phyloP scores from a whole-genome alignment of 306 rosid species.

The Acacia confusa region DNA sequence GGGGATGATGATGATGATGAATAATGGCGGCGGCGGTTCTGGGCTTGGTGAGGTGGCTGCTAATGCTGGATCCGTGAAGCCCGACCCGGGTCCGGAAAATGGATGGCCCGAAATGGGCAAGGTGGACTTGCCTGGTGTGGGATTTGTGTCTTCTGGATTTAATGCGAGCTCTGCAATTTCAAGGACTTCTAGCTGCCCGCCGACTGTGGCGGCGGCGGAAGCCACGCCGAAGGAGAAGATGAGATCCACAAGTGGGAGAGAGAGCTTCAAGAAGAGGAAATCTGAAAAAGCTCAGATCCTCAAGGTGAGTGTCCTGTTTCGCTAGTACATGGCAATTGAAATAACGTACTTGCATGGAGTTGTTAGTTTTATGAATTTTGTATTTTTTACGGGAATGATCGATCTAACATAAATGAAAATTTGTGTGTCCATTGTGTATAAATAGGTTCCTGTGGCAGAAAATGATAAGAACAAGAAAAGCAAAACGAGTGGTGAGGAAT shows the following conservation, averaged over 20 bases:
- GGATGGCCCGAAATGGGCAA: slow-evolving; percentile 53
- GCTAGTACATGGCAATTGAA: too few relatives aligned
- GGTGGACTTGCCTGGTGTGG: slow-evolving; percentile 10
- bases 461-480: slow-evolving; percentile 47
- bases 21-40: slow-evolving; percentile 11
- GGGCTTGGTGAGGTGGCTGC: slow-evolving; percentile 37
- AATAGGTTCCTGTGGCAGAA: slow-evolving; percentile 37
- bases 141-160: slow-evolving; percentile 33
- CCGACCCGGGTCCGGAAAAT: slow-evolving; percentile 53
- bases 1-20: slow-evolving; percentile 26
- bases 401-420: background rate
- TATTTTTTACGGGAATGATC: background rate
- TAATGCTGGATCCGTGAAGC: slow-evolving; percentile 39
- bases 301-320: slow-evolving; percentile 32
- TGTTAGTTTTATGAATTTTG: background rate
- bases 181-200: slow-evolving; percentile 56
- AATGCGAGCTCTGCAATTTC: slow-evolving; percentile 42
- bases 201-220: slow-evolving; percentile 26
- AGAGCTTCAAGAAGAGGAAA: slow-evolving; percentile 65
- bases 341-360: background rate
- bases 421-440: background rate
- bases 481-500: slow-evolving; percentile 57
- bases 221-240: slow-evolving; percentile 30
- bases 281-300: slow-evolving; percentile 41
- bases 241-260: slow-evolving; percentile 39